A percentile compares a stretch with the other conserved stretches of the same genome.
Conservation (phyloP, 2,329 filamentous ascomycete genomes). For the Ustilaginoidea virens region DNA sequence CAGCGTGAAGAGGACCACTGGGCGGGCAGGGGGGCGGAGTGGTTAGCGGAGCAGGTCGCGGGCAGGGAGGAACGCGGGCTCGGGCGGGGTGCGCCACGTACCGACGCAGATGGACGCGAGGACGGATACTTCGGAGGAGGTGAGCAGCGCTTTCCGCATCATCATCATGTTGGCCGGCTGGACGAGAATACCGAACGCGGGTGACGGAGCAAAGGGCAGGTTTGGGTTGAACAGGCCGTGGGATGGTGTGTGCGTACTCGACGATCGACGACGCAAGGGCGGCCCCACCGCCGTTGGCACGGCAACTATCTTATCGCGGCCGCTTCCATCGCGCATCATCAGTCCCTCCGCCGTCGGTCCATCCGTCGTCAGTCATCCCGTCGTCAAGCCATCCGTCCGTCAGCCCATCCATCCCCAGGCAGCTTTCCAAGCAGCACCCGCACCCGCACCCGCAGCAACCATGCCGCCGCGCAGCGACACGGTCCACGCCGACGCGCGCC, state of each 20-base stretch:
- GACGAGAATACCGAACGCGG: no score
- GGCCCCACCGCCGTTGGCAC: constrained; percentile 17
- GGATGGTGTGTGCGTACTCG: no score
- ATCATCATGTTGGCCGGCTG: no score
- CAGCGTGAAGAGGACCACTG: constrained; percentile 62
- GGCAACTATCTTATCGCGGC: constrained; percentile 29
- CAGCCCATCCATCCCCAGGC: no score
- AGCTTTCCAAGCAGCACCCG: no score
- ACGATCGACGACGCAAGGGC: no score
- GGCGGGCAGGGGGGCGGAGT: not conserved
- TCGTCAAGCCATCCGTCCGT: no score
- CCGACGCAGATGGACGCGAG: constrained; percentile 47
- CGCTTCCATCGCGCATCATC: constrained; percentile 1
- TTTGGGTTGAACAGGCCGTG: no score
- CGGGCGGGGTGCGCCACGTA: constrained; percentile 28
- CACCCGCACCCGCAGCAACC: no score
- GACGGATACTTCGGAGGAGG: constrained; percentile 55
- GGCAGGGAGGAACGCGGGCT: constrained; percentile 10
- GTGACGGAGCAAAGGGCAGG: no score
- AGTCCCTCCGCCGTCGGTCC: no score
- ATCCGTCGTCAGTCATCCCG: constrained; percentile 3
- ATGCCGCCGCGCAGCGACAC: constrained; percentile 25
- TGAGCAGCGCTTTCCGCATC: constrained; percentile 40
- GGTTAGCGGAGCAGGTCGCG: no score
- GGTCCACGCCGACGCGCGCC: constrained; percentile 67